Percentiles rank a stretch among this genome's conserved stretches.
Evolutionary conservation across 2,329 filamentous ascomycete species (phyloP).

Genomic region (Fusarium udum): DNA sequence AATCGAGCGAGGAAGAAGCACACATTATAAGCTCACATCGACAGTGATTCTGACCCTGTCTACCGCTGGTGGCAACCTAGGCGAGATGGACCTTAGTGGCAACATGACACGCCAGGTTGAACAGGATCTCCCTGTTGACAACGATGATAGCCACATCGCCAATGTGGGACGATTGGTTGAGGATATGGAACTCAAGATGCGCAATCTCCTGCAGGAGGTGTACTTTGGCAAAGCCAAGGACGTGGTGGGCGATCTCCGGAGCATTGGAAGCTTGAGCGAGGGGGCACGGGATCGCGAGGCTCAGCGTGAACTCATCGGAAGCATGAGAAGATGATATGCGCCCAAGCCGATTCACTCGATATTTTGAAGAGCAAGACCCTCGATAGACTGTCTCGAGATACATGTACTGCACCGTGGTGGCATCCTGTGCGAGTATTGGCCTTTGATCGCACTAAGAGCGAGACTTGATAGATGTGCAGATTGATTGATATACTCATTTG

Average conservation of each 20-base stretch:
- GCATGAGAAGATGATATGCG: slow-evolving; percentile 58
- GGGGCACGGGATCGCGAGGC: slow-evolving; percentile 83
- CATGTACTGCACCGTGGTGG: background rate
- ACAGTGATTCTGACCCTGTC: slow-evolving; percentile 94
- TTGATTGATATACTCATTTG: background rate
- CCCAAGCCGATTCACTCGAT: background rate
- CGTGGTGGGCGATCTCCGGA: slow-evolving; percentile 93
- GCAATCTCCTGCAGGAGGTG: slow-evolving; percentile 96
- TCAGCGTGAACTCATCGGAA: slow-evolving; percentile 86
- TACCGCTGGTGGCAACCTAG: slow-evolving; percentile 67
- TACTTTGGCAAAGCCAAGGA: slow-evolving; percentile 99
- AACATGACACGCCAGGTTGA: slow-evolving; percentile 99
- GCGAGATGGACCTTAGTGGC: slow-evolving; percentile 89
- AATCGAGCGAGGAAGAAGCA: slow-evolving; percentile 87
- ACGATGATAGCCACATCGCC: slow-evolving; percentile 91
- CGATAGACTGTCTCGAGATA: slow-evolving; percentile 21
- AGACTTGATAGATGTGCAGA: slow-evolving; percentile 10
- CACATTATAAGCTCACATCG: slow-evolving; percentile 97
- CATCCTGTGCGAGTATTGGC: background rate
- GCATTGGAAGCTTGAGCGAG: slow-evolving; percentile 84
- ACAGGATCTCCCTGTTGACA: slow-evolving; percentile 87
- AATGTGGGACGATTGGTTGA: slow-evolving; percentile 95
- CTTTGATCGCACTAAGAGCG: background rate
- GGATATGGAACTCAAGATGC: slow-evolving; percentile 99
- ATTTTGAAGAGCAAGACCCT: slow-evolving; percentile 19